These are phyloP conservation scores for Sphaerulina vaccinii DNA, from an alignment of 2,329 filamentous ascomycete genomes.

Conservation along the genomic window DNA sequence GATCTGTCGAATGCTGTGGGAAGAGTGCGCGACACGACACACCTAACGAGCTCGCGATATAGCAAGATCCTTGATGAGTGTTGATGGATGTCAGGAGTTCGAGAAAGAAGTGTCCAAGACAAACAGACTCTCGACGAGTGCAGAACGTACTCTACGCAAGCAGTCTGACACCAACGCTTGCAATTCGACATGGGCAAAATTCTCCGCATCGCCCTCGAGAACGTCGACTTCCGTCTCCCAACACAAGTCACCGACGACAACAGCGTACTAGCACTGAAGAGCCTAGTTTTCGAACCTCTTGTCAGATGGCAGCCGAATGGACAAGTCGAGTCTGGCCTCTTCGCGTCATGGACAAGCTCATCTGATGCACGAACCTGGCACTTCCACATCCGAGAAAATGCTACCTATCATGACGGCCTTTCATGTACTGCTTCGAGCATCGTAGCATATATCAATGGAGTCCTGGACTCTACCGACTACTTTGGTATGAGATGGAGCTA, in stretches of 20 bases:
- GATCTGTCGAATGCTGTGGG: slow-evolving; percentile 1
- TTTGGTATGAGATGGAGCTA: slow-evolving; percentile 20
- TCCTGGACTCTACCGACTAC: slow-evolving; percentile 14
- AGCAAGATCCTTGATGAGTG: too few relatives aligned
- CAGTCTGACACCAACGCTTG: too few relatives aligned
- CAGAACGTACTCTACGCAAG: too few relatives aligned
- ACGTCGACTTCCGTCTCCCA: slow-evolving; percentile 16
- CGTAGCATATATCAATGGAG: slow-evolving; percentile 11
- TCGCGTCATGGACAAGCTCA: slow-evolving; percentile 7
- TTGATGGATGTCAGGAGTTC: too few relatives aligned
- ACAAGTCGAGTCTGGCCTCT: slow-evolving; percentile 12
- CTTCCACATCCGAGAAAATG: slow-evolving; percentile 13
- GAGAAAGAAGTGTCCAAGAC: too few relatives aligned
- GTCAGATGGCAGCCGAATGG: slow-evolving; percentile 13
- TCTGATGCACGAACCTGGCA: slow-evolving; percentile 7
- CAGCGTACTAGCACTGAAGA: slow-evolving; percentile 16
- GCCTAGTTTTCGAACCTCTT: slow-evolving; percentile 11
- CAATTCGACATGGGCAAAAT: too few relatives aligned
- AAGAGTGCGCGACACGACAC: too few relatives aligned
- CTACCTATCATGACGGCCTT: slow-evolving; percentile 8
- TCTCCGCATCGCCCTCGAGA: slow-evolving; percentile 14
- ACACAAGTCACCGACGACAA: slow-evolving; percentile 18
- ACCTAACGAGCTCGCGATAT: too few relatives aligned
- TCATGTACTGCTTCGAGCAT: slow-evolving; percentile 5
- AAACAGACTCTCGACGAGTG: too few relatives aligned